These are phyloP conservation scores for Irpex sp. DNA, from an alignment of 1,284 basidiomycete genomes.

Conservation along the genomic window DNA sequence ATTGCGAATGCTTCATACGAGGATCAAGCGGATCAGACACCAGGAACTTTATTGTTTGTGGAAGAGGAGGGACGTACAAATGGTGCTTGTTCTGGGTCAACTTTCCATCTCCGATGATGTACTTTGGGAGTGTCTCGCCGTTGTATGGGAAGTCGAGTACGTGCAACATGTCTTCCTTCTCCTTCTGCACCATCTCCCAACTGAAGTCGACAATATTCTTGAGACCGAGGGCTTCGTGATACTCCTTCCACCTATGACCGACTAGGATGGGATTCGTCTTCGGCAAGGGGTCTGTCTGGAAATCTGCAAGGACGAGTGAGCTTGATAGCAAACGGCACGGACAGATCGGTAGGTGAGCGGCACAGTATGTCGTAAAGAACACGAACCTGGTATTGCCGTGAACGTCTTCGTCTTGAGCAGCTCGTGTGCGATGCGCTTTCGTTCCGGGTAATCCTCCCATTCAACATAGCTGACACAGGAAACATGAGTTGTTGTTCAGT, in stretches of 20 bases:
- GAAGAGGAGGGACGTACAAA: conserved; percentile 32
- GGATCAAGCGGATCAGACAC: background rate
- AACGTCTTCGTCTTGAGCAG: conserved; percentile 41
- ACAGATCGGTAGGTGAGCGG: background rate
- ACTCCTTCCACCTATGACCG: conserved; percentile 53
- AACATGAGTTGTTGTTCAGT: background rate
- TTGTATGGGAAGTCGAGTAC: conserved; percentile 53
- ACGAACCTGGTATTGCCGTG: conserved; percentile 37
- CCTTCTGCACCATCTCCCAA: conserved; percentile 50
- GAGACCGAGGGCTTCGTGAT: conserved; percentile 48
- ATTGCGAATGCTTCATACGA: conserved; percentile 37
- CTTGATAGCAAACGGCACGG: background rate
- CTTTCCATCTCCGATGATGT: conserved; percentile 38
- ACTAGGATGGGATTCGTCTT: conserved; percentile 50
- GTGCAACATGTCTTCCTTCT: conserved; percentile 52
- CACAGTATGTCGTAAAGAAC: background rate
- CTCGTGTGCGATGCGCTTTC: conserved; percentile 37
- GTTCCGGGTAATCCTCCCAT: conserved; percentile 45
- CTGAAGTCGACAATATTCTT: conserved; percentile 44
- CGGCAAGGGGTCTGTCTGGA: conserved; percentile 47
- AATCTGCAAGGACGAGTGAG: conserved; percentile 29
- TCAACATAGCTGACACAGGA: conserved; percentile 37
- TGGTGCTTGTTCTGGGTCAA: conserved; percentile 45
- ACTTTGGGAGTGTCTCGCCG: conserved; percentile 41
- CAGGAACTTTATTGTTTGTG: background rate